Evolutionary conservation across 306 rosid species (phyloP), one percentile per base, ranked within the genome.

Genomic region (Prosopis cineraria): DNA sequence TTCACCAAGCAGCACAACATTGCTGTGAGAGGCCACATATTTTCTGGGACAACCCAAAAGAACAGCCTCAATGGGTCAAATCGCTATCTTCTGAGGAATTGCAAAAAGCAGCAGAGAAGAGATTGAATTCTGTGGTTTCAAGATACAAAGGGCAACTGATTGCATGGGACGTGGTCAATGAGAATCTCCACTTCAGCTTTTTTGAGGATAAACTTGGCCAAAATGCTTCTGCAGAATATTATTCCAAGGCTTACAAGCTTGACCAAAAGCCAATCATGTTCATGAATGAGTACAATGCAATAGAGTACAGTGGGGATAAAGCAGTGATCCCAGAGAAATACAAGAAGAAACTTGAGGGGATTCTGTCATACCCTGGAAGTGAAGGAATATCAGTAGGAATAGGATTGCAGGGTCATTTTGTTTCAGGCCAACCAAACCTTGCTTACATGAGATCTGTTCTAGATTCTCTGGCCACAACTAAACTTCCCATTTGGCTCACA

Each of bases 121-220:
- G 95, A 88, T 76, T 88, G 11, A 47, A 79, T 1, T 92, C 95
- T 44, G 93, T 88, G 36, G 97, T 90, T 72, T 69, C 89, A 60
- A 88, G 91, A 64, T 90, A 92, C 79, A 81, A 66, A 36, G 95
- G 93, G 36, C 43, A 90, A 45, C 64, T 92, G 34, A 92, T 90
- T 79, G 90, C 91, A 82, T 92, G 95, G 97, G 97, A 92, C 81
- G 97, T 92, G 31, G 72, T 92, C 66, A 90, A 90, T 76, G 93
- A 92, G 83, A 88, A 90, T 87, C 83, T 92, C 33, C 97, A 92
- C 79, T 92, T 84, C 79, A 81, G 81, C 11, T 90, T 88, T 70
- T 92, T 27, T 60, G 95, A 92, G 85, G 89, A 87, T 20, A 82
- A 82, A 2, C 81, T 88, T 0, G 89, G 91, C 3, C 27, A 55